These are phyloP conservation scores for Xylaria sp. DNA, from an alignment of 2,329 filamentous ascomycete genomes.

Conservation along the genomic window DNA sequence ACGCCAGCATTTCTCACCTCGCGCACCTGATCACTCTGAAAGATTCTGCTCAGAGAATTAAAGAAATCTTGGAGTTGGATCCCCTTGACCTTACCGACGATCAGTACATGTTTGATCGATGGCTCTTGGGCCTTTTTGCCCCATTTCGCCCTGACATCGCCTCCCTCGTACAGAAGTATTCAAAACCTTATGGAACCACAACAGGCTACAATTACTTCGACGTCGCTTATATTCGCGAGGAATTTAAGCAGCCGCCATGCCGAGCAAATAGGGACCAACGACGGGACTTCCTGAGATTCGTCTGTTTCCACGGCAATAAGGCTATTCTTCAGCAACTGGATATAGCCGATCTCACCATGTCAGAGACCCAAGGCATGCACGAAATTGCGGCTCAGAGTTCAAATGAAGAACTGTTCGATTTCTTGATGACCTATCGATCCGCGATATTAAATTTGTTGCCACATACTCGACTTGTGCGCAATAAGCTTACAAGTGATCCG, in stretches of 20 bases:
- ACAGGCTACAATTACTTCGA: not conserved
- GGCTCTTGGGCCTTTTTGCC: constrained; percentile 30
- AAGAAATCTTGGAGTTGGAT: constrained; percentile 15
- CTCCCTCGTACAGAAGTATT: constrained; percentile 18
- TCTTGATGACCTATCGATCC: not conserved
- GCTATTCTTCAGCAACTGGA: constrained; percentile 22
- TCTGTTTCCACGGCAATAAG: constrained; percentile 10
- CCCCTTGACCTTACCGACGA: constrained; percentile 14
- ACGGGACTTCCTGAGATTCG: constrained; percentile 3
- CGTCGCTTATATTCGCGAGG: constrained; percentile 11
- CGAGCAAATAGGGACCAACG: not conserved
- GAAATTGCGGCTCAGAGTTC: not conserved
- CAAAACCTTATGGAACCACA: not conserved
- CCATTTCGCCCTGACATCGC: constrained; percentile 12
- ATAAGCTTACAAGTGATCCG: constrained; percentile 7
- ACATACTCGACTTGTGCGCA: not conserved
- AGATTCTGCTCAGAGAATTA: not conserved
- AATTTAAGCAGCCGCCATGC: not conserved
- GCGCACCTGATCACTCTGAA: constrained; percentile 1
- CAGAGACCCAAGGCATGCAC: not conserved
- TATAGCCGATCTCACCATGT: not conserved
- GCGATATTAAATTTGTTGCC: not conserved
- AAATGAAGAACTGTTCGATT: not conserved
- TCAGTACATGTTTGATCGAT: constrained; percentile 28
- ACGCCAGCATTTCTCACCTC: not conserved